Evolutionary conservation across 805 yeast genomes (phyloP).

Genomic region (Cyberlindnera petersonii): DNA sequence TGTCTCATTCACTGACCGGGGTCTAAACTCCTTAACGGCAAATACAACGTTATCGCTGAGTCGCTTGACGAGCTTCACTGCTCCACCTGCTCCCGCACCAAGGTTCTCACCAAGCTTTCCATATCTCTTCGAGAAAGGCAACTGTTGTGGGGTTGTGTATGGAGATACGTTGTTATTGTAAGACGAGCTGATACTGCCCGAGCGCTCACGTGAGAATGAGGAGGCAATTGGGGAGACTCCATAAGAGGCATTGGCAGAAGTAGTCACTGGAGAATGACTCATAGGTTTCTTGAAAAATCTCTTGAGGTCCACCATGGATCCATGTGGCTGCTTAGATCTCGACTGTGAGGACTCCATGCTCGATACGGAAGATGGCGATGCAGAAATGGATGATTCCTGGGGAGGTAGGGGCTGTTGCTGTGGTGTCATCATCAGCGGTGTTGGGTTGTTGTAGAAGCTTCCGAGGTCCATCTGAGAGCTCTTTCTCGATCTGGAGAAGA

Average conservation of each 20-base stretch:
- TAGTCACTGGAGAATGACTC: constrained; percentile 25
- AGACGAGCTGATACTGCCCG: constrained; percentile 31
- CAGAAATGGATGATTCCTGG: constrained; percentile 17
- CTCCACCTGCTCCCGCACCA: constrained; percentile 96
- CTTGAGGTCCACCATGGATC: constrained; percentile 75
- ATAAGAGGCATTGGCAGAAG: constrained; percentile 1
- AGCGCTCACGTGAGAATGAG: constrained; percentile 21
- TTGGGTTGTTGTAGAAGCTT: constrained; percentile 26
- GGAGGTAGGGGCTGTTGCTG: constrained; percentile 1
- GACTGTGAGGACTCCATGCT: constrained; percentile 28
- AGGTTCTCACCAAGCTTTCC: constrained; percentile 79
- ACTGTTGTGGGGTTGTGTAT: constrained; percentile 34
- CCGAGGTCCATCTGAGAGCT: constrained; percentile 31
- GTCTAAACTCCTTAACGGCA: constrained; percentile 91
- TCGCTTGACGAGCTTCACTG: constrained; percentile 71
- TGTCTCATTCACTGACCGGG: constrained; percentile 67
- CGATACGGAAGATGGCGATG: constrained; percentile 27
- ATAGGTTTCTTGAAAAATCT: constrained; percentile 58
- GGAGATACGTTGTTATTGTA: constrained; percentile 35
- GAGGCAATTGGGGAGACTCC: constrained; percentile 10
- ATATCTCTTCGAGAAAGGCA: constrained; percentile 72
- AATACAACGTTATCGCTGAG: constrained; percentile 64
- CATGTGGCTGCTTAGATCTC: constrained; percentile 56
- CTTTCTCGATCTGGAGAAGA: constrained; percentile 44
- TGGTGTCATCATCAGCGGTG: constrained; percentile 8